Base-by-base conservation (phyloP, 148 eudicot genomes). In the Silene conica region DNA sequence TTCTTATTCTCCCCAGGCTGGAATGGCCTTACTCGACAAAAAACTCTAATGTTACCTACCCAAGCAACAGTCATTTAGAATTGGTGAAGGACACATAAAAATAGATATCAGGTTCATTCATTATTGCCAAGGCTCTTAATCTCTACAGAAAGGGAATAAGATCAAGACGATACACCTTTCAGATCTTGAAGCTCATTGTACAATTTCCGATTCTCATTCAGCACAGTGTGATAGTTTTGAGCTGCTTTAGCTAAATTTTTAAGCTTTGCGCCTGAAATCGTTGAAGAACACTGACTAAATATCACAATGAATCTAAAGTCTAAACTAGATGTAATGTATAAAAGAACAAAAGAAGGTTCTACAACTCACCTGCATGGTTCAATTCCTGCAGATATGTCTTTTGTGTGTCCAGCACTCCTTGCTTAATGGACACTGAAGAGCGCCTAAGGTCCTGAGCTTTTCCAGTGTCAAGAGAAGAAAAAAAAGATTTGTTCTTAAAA, bases 151-250 rank as follows among this genome's bases (percentile, higher is more conserved):
- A 19, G 22, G 21, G 64, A 55, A 14, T 59, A 34, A 48, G 54
- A 48, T 48, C 54, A 48, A 48, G 13, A 10, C 7, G 54, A 48
- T 48, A 67, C 59, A 95, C 98, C 99, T 87, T 95, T 95, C 74
- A 95, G 80, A 78, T 95, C 99, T 80, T 95, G 99, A 54, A 95
- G 84, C 82, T 95, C 99, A 58, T 95, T 95, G 74, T 87, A 90
- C 75, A 95, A 72, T 81, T 87, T 95, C 63, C 89, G 86, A 46
- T 95, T 95, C 77, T 95, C 99, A 78, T 82, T 74, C 61, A 92
- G 85, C 72, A 87, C 85, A n/a, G 78, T 74, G 48, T 86, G 82
- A 76, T 87, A 95, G 75, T 80, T 87, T 64, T 85, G 79, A 46
- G 97, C 91, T 69, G 92, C 88, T 48, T 89, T 83, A 12, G 88